phyloP scores from a whole-genome alignment of 169 alveolate genomes.

The Plasmodium chabaudi region DNA sequence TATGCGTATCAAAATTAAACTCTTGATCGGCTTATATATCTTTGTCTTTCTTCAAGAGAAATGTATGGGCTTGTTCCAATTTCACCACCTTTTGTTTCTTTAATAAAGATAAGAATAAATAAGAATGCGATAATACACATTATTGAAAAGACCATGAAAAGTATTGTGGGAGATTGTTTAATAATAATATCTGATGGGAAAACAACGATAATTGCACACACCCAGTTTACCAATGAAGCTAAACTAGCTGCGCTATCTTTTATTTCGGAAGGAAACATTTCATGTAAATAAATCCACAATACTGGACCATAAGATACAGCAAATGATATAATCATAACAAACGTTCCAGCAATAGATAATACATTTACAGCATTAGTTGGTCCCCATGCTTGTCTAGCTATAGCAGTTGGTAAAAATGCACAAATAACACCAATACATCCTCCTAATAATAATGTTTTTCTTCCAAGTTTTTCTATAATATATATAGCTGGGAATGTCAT shows the following conservation, averaged over 20 bases:
- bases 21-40: conserved; percentile 22
- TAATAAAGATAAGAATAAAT: conserved; percentile 80
- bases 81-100: conserved; percentile 88
- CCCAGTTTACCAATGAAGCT: conserved; percentile 88
- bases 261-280: conserved; percentile 88
- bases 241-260: conserved; percentile 87
- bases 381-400: conserved; percentile 38
- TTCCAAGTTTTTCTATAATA: conserved; percentile 86
- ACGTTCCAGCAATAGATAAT: conserved; percentile 77
- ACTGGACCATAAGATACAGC: conserved; percentile 91
- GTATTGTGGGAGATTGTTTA: conserved; percentile 75
- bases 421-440: conserved; percentile 80
- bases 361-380: conserved; percentile 32
- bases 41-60: conserved; percentile 45
- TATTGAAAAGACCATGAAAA: conserved; percentile 81
- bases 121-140: conserved; percentile 79
- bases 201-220: conserved; percentile 84
- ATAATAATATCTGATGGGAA: conserved; percentile 85
- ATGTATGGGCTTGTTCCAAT: conserved; percentile 80
- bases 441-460: conserved; percentile 83
- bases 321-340: conserved; percentile 86
- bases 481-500: conserved; percentile 81
- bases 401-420: conserved; percentile 81
- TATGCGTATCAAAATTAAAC: neutral
- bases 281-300: conserved; percentile 89